Percentiles rank a stretch among this genome's conserved stretches.
These are phyloP conservation scores for Mycotypha africana DNA, from an alignment of 371 early-diverging fungal species.

Conservation along the genomic window DNA sequence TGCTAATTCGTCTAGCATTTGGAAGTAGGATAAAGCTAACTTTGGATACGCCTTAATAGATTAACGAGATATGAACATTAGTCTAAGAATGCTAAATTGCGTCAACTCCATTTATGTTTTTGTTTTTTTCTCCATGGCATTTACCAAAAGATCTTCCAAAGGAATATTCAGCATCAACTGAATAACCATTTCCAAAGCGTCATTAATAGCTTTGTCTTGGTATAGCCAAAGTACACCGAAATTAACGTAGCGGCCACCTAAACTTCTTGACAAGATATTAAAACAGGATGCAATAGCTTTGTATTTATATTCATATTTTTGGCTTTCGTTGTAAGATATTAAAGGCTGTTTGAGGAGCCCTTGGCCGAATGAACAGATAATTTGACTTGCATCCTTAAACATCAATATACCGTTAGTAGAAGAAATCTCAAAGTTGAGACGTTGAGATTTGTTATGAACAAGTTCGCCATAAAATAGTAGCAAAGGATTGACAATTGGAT, in stretches of 20 bases:
- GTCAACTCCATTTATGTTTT: no score
- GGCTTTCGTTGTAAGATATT: conserved; percentile 1
- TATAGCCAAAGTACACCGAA: conserved; percentile 93
- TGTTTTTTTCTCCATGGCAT: no score
- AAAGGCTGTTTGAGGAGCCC: conserved; percentile 25
- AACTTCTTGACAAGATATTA: conserved; percentile 61
- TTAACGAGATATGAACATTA: not conserved
- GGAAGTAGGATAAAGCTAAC: conserved; percentile 53
- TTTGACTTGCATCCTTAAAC: conserved; percentile 82
- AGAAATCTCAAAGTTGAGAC: conserved; percentile 80
- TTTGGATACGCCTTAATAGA: conserved; percentile 58
- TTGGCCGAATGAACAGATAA: conserved; percentile 41
- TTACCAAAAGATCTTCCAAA: conserved; percentile 68
- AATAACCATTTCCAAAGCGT: conserved; percentile 62
- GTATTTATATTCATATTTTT: conserved; percentile 51
- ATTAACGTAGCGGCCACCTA: conserved; percentile 82
- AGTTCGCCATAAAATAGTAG: conserved; percentile 79
- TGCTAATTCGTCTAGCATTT: conserved; percentile 58
- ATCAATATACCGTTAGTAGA: conserved; percentile 85
- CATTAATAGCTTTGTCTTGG: conserved; percentile 77
- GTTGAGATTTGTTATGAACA: conserved; percentile 72
- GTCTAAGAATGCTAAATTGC: not conserved
- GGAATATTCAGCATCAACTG: conserved; percentile 72
- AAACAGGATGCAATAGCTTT: conserved; percentile 79
- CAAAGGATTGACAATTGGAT: conserved; percentile 61